phyloP scores from a whole-genome alignment of 306 rosid genomes.

The Gillenia trifoliata region DNA sequence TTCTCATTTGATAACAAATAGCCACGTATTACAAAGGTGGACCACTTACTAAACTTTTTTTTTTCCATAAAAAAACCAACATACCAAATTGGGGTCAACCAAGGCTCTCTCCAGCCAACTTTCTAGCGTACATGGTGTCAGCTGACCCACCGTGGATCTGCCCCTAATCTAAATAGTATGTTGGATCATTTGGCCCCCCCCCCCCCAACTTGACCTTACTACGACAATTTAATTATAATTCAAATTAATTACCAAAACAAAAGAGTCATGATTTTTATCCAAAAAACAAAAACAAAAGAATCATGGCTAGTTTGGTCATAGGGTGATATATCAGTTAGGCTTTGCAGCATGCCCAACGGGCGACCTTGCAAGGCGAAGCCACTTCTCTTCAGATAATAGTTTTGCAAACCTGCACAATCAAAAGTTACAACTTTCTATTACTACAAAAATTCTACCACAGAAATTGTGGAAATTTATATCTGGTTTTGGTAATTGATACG shows the following conservation, averaged over 20 bases:
- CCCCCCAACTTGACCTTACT: not conserved
- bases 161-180: not conserved
- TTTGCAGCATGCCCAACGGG: constrained; percentile 22
- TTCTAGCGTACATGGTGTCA: too few relatives aligned
- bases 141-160: too few relatives aligned
- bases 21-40: too few relatives aligned
- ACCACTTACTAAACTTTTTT: too few relatives aligned
- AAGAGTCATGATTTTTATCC: not conserved
- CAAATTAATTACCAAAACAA: not conserved
- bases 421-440: not conserved
- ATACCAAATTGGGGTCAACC: too few relatives aligned
- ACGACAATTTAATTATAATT: not conserved
- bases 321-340: not conserved
- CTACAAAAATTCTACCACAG: not conserved
- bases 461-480: not conserved
- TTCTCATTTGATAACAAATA: too few relatives aligned
- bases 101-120: too few relatives aligned
- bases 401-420: constrained; percentile 41
- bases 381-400: constrained; percentile 44
- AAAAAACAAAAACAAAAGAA: not conserved
- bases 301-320: not conserved
- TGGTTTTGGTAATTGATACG: not conserved
- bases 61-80: too few relatives aligned
- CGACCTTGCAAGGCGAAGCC: constrained; percentile 39
- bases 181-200: constrained; percentile 2